Evolutionary conservation across 2,329 filamentous ascomycete species (phyloP).

Genomic region (Colletotrichum higginsianum): DNA sequence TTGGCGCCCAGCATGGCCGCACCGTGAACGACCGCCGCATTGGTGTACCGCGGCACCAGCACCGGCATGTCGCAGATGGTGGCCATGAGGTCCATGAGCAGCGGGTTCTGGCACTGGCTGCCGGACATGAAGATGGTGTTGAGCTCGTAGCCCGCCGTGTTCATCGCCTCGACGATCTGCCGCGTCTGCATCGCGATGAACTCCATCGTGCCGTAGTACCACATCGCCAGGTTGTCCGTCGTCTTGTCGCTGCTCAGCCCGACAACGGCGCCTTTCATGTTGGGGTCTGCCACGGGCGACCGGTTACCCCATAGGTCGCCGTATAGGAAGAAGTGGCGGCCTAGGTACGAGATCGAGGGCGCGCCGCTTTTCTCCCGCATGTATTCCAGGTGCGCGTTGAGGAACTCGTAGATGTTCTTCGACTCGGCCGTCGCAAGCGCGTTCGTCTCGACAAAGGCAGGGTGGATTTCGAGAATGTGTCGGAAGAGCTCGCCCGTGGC

Average conservation of each 20-base stretch:
- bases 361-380: conserved; percentile 79
- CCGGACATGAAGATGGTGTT: conserved; percentile 98
- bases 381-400: conserved; percentile 88
- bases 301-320: conserved; percentile 98
- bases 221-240: conserved; percentile 87
- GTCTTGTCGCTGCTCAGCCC: conserved; percentile 90
- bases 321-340: conserved; percentile 98
- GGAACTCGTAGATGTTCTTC: conserved; percentile 93
- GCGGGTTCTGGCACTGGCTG: conserved; percentile 94
- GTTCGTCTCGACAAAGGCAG: conserved; percentile 85
- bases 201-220: conserved; percentile 97
- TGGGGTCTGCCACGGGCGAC: conserved; percentile 91
- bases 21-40: conserved; percentile 97
- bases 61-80: conserved; percentile 94
- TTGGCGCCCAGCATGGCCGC: conserved; percentile 98
- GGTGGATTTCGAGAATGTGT: conserved; percentile 95
- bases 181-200: conserved; percentile 98
- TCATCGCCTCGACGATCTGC: conserved; percentile 97
- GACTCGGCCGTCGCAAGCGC: conserved; percentile 86
- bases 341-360: conserved; percentile 87
- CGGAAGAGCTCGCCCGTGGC: conserved; percentile 95
- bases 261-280: conserved; percentile 92
- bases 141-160: conserved; percentile 88
- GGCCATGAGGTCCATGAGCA: conserved; percentile 92
- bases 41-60: conserved; percentile 91